phyloP scores from a whole-genome alignment of 1,284 basidiomycete genomes.

The Polyporus tsugae region DNA sequence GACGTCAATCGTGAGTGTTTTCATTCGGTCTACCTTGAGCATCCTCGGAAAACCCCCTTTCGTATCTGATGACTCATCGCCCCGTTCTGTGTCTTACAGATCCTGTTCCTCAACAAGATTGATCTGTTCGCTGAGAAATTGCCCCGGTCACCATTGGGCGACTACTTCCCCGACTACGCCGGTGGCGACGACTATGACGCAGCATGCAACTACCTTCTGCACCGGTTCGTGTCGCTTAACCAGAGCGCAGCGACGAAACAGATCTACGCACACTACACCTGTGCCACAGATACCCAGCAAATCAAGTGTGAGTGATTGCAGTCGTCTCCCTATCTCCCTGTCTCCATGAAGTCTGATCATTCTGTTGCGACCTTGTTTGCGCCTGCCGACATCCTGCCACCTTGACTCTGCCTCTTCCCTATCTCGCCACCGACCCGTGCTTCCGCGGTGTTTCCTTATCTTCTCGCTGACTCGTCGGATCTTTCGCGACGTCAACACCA shows the following conservation, averaged over 20 bases:
- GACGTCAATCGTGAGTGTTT: slow-evolving; percentile 78
- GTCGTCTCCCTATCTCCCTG: background rate
- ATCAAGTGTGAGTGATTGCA: slow-evolving; percentile 73
- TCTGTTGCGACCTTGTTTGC: slow-evolving; percentile 18
- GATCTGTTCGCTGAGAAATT: slow-evolving; percentile 97
- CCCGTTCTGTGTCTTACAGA: slow-evolving; percentile 50
- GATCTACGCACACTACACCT: slow-evolving; percentile 90
- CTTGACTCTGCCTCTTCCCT: slow-evolving; percentile 8
- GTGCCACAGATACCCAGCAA: slow-evolving; percentile 90
- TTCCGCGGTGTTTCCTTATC: slow-evolving; percentile 16
- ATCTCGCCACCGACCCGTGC: slow-evolving; percentile 14
- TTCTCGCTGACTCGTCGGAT: slow-evolving; percentile 16
- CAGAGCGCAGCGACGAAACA: slow-evolving; percentile 89
- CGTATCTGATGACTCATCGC: background rate
- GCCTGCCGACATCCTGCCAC: slow-evolving; percentile 7
- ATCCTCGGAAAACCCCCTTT: background rate
- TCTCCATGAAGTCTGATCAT: slow-evolving; percentile 23
- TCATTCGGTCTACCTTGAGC: background rate
- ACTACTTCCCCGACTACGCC: slow-evolving; percentile 89
- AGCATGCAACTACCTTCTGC: slow-evolving; percentile 87
- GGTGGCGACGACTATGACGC: slow-evolving; percentile 88
- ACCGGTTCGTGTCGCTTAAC: slow-evolving; percentile 88
- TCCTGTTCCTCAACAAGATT: slow-evolving; percentile 95
- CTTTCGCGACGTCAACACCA: slow-evolving; percentile 39
- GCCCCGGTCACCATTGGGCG: slow-evolving; percentile 83